Conservation (phyloP, 495 filamentous ascomycete species). For the Penicillium roqueforti region DNA sequence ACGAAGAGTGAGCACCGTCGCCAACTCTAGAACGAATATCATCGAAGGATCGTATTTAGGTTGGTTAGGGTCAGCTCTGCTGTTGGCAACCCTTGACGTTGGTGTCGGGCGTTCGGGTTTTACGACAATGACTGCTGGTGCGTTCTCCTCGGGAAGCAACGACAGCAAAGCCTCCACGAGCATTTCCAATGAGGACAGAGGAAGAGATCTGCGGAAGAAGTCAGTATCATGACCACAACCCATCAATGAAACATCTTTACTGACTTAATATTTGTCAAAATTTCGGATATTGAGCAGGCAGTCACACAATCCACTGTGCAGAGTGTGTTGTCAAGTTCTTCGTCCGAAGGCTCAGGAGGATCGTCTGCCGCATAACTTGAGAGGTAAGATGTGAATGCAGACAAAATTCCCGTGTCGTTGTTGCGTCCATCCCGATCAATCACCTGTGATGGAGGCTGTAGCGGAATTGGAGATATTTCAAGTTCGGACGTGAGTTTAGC, state of each 20-base stretch:
- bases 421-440: constrained; percentile 79
- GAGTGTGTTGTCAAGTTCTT: constrained; percentile 92
- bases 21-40: constrained; percentile 84
- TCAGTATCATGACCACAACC: constrained; percentile 1
- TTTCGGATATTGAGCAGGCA: constrained; percentile 76
- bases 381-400: constrained; percentile 90
- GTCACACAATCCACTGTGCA: constrained; percentile 93
- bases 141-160: constrained; percentile 81
- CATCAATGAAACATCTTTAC: constrained; percentile 19
- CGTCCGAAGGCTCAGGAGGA: constrained; percentile 93
- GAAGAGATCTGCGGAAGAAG: constrained; percentile 54
- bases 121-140: constrained; percentile 77
- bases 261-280: constrained; percentile 82
- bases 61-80: constrained; percentile 46
- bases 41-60: constrained; percentile 81
- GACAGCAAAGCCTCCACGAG: constrained; percentile 70
- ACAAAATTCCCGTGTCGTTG: constrained; percentile 80
- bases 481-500: constrained; percentile 63
- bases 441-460: constrained; percentile 87
- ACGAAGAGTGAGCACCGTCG: constrained; percentile 77
- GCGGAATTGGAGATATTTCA: constrained; percentile 75
- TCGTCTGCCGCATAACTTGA: constrained; percentile 99
- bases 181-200: constrained; percentile 58
- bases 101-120: constrained; percentile 70
- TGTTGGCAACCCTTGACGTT: constrained; percentile 42